Conservation (phyloP, 257 asterid genomes). For the Plantago ovata region DNA sequence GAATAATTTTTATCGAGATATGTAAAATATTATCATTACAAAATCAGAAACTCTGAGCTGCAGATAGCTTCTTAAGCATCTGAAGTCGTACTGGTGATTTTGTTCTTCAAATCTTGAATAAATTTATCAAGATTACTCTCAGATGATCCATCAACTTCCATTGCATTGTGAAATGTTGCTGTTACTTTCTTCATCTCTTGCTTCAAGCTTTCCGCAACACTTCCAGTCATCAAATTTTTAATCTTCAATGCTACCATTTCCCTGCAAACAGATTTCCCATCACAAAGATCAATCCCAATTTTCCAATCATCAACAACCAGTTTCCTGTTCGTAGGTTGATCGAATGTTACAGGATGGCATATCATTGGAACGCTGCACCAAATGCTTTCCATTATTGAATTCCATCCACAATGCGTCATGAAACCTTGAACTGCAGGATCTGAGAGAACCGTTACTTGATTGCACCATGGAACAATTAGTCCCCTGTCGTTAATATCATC, state of each 20-base stretch:
- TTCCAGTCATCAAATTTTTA: conserved; percentile 1
- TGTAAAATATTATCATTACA: too few species aligned
- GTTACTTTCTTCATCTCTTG: conserved; percentile 4
- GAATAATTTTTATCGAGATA: too few species aligned
- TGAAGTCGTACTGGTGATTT: conserved; percentile 25
- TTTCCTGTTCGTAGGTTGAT: conserved; percentile 27
- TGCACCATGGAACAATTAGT: conserved; percentile 40
- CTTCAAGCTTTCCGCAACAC: neutral
- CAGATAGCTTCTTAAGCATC: neutral
- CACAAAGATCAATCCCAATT: conserved; percentile 17
- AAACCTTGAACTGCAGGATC: conserved; percentile 41
- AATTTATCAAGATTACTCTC: conserved; percentile 4
- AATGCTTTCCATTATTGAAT: conserved; percentile 38
- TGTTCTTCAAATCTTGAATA: conserved; percentile 8
- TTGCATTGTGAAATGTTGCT: neutral
- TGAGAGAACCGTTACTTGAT: conserved; percentile 29
- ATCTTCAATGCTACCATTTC: conserved; percentile 16
- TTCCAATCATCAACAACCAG: conserved; percentile 29
- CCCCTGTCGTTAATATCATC: conserved; percentile 22
- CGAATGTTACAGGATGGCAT: conserved; percentile 22
- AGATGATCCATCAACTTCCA: conserved; percentile 9
- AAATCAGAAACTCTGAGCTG: too few species aligned
- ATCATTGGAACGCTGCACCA: conserved; percentile 39
- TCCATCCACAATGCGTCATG: conserved; percentile 48
- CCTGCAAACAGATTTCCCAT: neutral